Base-by-base conservation (phyloP, 1,139 yeast genomes). In the Scheffersomyces segobiensis region DNA sequence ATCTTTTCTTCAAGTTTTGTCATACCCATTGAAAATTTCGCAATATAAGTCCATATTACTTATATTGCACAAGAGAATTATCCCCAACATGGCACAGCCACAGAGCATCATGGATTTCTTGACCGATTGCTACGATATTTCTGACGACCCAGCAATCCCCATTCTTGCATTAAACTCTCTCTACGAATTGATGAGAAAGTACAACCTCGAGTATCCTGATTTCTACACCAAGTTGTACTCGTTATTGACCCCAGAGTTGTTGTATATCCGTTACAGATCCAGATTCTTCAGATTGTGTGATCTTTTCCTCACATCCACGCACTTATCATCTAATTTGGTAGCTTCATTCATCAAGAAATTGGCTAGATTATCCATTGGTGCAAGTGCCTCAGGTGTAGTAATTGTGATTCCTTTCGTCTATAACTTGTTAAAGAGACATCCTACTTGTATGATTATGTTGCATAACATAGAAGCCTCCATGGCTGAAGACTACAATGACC, bases 381-480 rank as follows among this genome's bases (percentile, higher is more conserved):
- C 97, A 0, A 91, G 97, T 51, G 97, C 98, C 1, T 85, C 97
- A 0, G 98, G 98, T 2, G 87, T 91, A 53, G 96, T 95, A 26
- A 86, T 92, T 10, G 83, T 91, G 39, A 83, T 95, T 42, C 99
- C 99, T n/a, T 91, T 95, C 71, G 83, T 93, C 22, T 95, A 95
- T 75, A 95, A 95, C 72, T 81, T 93, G 63, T 76, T 96, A 65
- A 93, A 92, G 71, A 86, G 91, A 66, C 98, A 95, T 73, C 98
- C 98, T 50, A 85, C 95, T 4, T 93, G 98, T 79, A 93, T 93
- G 97, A 79, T 88, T 24, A 80, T 95, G 84, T 81, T 95, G 53
- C 99, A 95, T 68, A 81, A 86, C 52, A 62, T 76, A 5, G 63
- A 67, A 19, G 60, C 53, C 5, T 70, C 74, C 0, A 68, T 75